A percentile compares a stretch with the other conserved stretches of the same genome.
Evolutionary conservation across 176 grass and related monocot species (phyloP).

Genomic region (Avena insularis): DNA sequence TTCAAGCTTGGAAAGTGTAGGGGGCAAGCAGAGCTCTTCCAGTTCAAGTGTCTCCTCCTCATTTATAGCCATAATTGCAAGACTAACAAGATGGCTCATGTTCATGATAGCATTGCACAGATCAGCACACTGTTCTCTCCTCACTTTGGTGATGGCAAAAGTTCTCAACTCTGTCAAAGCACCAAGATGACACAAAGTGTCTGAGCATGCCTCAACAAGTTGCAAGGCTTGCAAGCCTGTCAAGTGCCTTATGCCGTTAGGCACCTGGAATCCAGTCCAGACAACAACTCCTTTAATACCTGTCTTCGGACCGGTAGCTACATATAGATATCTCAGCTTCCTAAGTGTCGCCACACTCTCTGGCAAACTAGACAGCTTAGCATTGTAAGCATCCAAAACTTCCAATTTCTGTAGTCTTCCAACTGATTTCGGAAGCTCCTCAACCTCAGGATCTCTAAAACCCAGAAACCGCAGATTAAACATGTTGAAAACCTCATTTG

Average conservation of each 20-base stretch:
- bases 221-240: slow-evolving; percentile 19
- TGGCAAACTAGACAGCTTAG: slow-evolving; percentile 16
- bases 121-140: not conserved
- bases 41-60: slow-evolving; percentile 9
- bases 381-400: slow-evolving; percentile 17
- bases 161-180: slow-evolving; percentile 20
- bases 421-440: slow-evolving; percentile 16
- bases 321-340: slow-evolving; percentile 50
- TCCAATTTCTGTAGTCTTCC: slow-evolving; percentile 15
- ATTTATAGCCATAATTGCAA: slow-evolving; percentile 24
- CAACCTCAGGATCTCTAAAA: not conserved
- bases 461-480: slow-evolving; percentile 18
- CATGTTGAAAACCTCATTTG: slow-evolving; percentile 12
- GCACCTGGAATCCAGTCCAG: slow-evolving; percentile 10
- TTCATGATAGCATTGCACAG: slow-evolving; percentile 21
- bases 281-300: not conserved
- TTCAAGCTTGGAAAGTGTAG: not conserved
- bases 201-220: slow-evolving; percentile 24
- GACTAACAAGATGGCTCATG: slow-evolving; percentile 19
- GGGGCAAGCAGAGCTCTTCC: slow-evolving; percentile 31
- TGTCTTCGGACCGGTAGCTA: slow-evolving; percentile 1
- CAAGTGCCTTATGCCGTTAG: slow-evolving; percentile 1
- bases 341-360: not conserved
- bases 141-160: slow-evolving; percentile 18
- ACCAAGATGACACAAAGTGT: slow-evolving; percentile 9